Percentiles rank a stretch among this genome's conserved stretches.
Conservation (phyloP, 2,329 filamentous ascomycete species). For the Cercospora sojina region DNA sequence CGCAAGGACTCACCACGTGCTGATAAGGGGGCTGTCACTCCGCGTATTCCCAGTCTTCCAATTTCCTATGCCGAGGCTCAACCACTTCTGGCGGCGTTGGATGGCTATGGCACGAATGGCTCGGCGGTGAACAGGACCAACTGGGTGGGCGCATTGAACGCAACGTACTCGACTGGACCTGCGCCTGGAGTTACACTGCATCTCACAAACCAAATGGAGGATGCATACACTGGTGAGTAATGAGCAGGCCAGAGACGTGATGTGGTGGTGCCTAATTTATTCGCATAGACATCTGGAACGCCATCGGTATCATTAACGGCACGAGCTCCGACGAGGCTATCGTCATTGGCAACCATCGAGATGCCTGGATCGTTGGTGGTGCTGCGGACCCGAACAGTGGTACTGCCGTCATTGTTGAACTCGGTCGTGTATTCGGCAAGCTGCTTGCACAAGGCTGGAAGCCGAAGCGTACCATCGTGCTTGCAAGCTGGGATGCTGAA, state of each 20-base stretch:
- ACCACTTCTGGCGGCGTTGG: conserved; percentile 76
- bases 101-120: conserved; percentile 70
- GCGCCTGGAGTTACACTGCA: conserved; percentile 70
- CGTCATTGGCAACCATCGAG: conserved; percentile 54
- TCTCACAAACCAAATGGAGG: conserved; percentile 75
- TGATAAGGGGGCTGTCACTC: conserved; percentile 63
- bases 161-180: conserved; percentile 78
- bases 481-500: conserved; percentile 47
- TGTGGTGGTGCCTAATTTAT: background rate
- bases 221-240: conserved; percentile 60
- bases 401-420: conserved; percentile 41
- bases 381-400: conserved; percentile 56
- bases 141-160: conserved; percentile 66
- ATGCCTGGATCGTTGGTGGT: conserved; percentile 56
- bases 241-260: background rate
- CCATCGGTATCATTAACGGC: conserved; percentile 67
- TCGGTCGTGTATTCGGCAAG: conserved; percentile 52
- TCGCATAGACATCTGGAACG: conserved; percentile 67
- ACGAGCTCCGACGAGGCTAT: conserved; percentile 59
- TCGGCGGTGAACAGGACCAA: conserved; percentile 52
- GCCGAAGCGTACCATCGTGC: conserved; percentile 50
- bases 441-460: conserved; percentile 53
- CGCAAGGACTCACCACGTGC: conserved; percentile 73
- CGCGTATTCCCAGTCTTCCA: conserved; percentile 79
- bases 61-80: conserved; percentile 81